Conservation (phyloP, 1,284 basidiomycete genomes). For the Phylloboletellus chloephorus region DNA sequence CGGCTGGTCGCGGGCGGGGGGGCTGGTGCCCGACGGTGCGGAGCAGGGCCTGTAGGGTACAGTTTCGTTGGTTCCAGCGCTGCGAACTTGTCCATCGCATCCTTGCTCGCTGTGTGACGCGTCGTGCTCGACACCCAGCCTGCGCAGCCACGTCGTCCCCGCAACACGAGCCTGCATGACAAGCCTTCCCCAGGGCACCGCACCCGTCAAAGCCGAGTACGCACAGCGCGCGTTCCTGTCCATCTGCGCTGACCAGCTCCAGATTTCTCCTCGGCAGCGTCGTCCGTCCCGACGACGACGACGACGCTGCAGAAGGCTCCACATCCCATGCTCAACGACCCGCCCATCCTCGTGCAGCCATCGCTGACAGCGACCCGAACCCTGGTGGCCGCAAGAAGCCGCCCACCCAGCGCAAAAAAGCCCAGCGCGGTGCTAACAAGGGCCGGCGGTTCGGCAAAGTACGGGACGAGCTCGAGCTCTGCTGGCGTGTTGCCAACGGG, state of each 20-base stretch:
- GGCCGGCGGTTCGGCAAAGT: slow-evolving; percentile 67
- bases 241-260: slow-evolving; percentile 3
- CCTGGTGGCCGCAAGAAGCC: slow-evolving; percentile 41
- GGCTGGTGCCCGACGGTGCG: slow-evolving; percentile 5
- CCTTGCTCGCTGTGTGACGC: slow-evolving; percentile 9
- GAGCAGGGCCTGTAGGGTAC: slow-evolving; percentile 35
- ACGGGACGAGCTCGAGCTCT: slow-evolving; percentile 69
- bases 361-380: slow-evolving; percentile 28
- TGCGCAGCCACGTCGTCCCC: slow-evolving; percentile 17
- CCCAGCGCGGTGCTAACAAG: slow-evolving; percentile 74
- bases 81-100: slow-evolving; percentile 70
- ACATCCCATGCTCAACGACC: slow-evolving; percentile 37
- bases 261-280: slow-evolving; percentile 56
- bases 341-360: slow-evolving; percentile 23
- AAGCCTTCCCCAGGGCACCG: slow-evolving; percentile 47
- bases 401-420: slow-evolving; percentile 63
- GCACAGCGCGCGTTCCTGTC: slow-evolving; percentile 19
- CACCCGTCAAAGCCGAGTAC: slow-evolving; percentile 73
- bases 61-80: slow-evolving; percentile 71
- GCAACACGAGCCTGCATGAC: slow-evolving; percentile 14
- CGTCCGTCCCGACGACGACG: slow-evolving; percentile 48
- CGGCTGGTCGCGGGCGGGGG: slow-evolving; percentile 7
- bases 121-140: slow-evolving; percentile 1
- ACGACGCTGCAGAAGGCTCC: slow-evolving; percentile 71
- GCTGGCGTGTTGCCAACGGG: slow-evolving; percentile 66